A percentile compares a stretch with the other conserved stretches of the same genome.
Evolutionary conservation across 805 yeast species (phyloP).

Genomic region (Candida boleticola): DNA sequence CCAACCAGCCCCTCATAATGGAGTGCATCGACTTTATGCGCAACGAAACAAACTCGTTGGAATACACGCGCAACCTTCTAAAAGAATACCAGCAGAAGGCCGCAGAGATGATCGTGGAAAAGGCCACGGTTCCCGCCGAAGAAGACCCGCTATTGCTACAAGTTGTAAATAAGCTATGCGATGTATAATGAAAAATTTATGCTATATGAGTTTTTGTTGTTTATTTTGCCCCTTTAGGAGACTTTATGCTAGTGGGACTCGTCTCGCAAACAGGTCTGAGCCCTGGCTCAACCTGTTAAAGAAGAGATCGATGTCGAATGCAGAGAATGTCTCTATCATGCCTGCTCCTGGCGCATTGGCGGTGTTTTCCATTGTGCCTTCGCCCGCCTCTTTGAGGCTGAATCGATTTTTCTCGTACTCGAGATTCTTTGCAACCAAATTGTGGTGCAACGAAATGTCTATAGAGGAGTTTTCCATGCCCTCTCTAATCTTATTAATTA

Average conservation of each 20-base stretch:
- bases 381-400: too few relatives aligned
- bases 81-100: conserved; percentile 20
- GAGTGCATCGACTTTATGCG: conserved; percentile 22
- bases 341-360: too few relatives aligned
- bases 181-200: conserved; percentile 15
- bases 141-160: conserved; percentile 10
- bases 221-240: not conserved
- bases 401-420: conserved; percentile 20
- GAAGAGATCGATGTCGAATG: conserved; percentile 22
- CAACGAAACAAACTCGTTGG: conserved; percentile 20
- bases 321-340: conserved; percentile 6
- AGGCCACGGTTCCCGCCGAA: conserved; percentile 8
- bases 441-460: conserved; percentile 22
- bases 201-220: too few relatives aligned
- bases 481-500: conserved; percentile 16
- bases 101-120: conserved; percentile 11
- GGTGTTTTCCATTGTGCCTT: too few relatives aligned
- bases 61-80: conserved; percentile 22
- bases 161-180: conserved; percentile 17
- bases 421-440: conserved; percentile 24
- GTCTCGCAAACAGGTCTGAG: not conserved
- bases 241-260: conserved; percentile 7
- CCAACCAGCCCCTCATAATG: conserved; percentile 11
- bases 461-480: conserved; percentile 13
- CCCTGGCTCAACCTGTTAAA: conserved; percentile 12